Conservation (phyloP, 176 grass and related monocot species). For the Bonia amplexicaulis region DNA sequence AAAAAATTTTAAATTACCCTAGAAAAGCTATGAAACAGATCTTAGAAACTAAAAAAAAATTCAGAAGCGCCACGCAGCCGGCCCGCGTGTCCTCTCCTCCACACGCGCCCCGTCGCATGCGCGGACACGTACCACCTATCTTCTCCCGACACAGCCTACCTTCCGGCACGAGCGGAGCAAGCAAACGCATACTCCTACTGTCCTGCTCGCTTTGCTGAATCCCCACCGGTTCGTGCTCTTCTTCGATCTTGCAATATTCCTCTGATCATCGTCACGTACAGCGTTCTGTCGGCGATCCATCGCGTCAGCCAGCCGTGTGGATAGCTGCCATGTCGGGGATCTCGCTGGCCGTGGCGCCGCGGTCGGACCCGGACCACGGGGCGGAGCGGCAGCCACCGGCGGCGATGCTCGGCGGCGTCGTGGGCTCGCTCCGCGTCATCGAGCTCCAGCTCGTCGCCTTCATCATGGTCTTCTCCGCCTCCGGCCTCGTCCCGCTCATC, state of each 20-base stretch:
- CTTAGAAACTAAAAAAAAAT: no score
- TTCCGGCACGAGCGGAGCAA: neutral
- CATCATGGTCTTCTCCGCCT: conserved; percentile 97
- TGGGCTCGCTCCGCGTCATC: conserved; percentile 85
- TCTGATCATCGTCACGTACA: neutral
- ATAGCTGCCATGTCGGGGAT: conserved; percentile 52
- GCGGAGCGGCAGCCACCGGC: conserved; percentile 31
- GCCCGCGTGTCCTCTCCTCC: conserved; percentile 1
- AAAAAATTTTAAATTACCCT: no score
- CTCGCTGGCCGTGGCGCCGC: conserved; percentile 50
- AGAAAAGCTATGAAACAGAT: accelerated
- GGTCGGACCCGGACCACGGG: conserved; percentile 37
- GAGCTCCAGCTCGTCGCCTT: conserved; percentile 94
- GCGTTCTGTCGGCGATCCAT: neutral
- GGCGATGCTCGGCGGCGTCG: conserved; percentile 57
- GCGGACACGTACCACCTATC: neutral
- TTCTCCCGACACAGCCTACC: neutral
- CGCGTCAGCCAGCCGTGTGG: no score
- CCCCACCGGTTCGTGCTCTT: neutral
- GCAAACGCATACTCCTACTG: neutral
- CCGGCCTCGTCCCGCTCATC: conserved; percentile 70
- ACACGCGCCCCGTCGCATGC: conserved; percentile 11
- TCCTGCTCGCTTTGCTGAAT: neutral
- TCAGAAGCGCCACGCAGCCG: conserved; percentile 5
- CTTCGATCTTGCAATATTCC: neutral